These are phyloP conservation scores for Aristolochia fimbriata DNA, from an alignment of 164 flowering plant species.

Conservation along the genomic window DNA sequence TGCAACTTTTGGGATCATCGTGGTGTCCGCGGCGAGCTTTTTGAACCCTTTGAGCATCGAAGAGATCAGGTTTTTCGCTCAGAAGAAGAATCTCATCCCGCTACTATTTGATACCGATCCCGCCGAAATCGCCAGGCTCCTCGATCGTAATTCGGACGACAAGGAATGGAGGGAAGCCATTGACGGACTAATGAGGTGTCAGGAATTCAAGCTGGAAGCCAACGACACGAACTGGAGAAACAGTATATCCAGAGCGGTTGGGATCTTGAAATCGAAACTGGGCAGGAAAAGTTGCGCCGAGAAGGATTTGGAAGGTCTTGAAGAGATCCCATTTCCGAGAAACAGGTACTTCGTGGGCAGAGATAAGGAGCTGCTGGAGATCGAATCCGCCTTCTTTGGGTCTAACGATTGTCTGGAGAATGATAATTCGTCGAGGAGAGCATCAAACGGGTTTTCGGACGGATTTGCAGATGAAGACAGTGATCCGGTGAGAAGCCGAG, in stretches of 20 bases:
- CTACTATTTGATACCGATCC: slow-evolving; percentile 45
- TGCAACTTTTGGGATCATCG: slow-evolving; percentile 58
- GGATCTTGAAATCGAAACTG: slow-evolving; percentile 51
- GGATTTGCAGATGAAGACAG: slow-evolving; percentile 67
- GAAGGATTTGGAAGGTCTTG: slow-evolving; percentile 32
- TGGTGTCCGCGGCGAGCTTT: slow-evolving; percentile 41
- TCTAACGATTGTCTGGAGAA: slow-evolving; percentile 30
- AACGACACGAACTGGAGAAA: slow-evolving; percentile 66
- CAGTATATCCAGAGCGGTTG: slow-evolving; percentile 49
- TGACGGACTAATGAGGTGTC: slow-evolving; percentile 45
- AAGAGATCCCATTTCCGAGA: slow-evolving; percentile 63
- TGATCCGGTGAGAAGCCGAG: slow-evolving; percentile 21
- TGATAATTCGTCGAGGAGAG: slow-evolving; percentile 29
- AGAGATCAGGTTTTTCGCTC: slow-evolving; percentile 78
- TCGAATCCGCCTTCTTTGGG: slow-evolving; percentile 60
- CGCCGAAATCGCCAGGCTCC: slow-evolving; percentile 28
- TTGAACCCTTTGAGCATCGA: slow-evolving; percentile 51
- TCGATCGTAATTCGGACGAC: slow-evolving; percentile 37
- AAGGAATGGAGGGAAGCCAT: slow-evolving; percentile 66
- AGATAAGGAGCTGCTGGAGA: slow-evolving; percentile 66
- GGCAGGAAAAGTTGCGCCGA: slow-evolving; percentile 56
- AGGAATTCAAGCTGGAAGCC: slow-evolving; percentile 65
- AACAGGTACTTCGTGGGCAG: slow-evolving; percentile 68
- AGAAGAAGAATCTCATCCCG: slow-evolving; percentile 80
- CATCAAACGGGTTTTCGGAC: slow-evolving; percentile 41